Conservation (phyloP, 257 asterid species). For the Ligustrum vulgare region DNA sequence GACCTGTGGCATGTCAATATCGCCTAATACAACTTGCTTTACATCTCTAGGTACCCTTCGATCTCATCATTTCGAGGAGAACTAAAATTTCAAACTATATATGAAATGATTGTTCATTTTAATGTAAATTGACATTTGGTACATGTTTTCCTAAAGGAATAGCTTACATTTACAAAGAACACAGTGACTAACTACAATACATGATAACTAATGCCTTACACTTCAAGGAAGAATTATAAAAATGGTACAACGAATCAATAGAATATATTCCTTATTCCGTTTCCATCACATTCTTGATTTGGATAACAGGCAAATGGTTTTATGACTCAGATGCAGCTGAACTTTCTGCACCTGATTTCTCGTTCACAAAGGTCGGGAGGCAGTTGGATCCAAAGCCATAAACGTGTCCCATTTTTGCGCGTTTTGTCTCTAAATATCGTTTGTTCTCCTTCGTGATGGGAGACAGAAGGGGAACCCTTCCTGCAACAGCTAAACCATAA, state of each 20-base stretch:
- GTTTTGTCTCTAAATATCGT: slow-evolving; percentile 89
- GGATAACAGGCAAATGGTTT: not conserved
- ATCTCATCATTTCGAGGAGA: no score
- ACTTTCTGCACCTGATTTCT: slow-evolving; percentile 27
- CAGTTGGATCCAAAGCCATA: slow-evolving; percentile 66
- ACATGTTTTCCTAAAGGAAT: not conserved
- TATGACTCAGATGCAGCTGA: slow-evolving; percentile 27
- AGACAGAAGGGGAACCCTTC: slow-evolving; percentile 76
- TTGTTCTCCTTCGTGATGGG: slow-evolving; percentile 80
- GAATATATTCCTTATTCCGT: slow-evolving; percentile 5
- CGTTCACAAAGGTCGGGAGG: slow-evolving; percentile 45
- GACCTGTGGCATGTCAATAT: no score
- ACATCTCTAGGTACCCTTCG: no score
- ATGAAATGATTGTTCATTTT: not conserved
- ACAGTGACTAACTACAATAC: not conserved
- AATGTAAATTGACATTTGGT: not conserved
- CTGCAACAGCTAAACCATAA: slow-evolving; percentile 80
- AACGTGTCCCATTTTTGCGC: slow-evolving; percentile 91
- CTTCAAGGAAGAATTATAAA: slow-evolving; percentile 23
- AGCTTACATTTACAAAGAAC: not conserved
- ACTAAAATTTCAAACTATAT: no score
- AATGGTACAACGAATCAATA: slow-evolving; percentile 21
- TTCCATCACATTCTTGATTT: not conserved
- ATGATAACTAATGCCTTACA: not conserved
- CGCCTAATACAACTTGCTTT: no score